phyloP scores from a whole-genome alignment of 148 eudicot genomes.

The Vaccinium corymbosum region DNA sequence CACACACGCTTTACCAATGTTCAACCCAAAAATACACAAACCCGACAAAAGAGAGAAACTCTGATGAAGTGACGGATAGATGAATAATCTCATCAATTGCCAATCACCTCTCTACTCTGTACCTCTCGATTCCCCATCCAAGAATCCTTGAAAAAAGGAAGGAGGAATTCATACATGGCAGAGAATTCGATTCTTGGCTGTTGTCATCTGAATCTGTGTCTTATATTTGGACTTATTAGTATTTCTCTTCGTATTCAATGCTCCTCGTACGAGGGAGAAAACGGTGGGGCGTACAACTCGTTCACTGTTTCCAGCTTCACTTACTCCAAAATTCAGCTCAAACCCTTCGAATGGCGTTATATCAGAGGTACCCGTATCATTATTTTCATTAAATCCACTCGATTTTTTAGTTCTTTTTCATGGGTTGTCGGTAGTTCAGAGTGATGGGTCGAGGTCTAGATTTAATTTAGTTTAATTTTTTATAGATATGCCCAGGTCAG shows the following conservation, averaged over 20 bases:
- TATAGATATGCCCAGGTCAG: not conserved
- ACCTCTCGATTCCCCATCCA: not conserved
- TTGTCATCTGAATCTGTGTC: slow-evolving; percentile 21
- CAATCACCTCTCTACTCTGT: not conserved
- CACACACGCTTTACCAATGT: not conserved
- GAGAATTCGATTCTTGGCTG: slow-evolving; percentile 26
- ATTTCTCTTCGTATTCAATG: slow-evolving; percentile 21
- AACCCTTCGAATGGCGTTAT: slow-evolving; percentile 78
- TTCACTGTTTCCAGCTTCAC: slow-evolving; percentile 57
- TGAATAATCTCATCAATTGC: not conserved
- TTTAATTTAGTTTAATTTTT: not conserved
- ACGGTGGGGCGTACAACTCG: slow-evolving; percentile 30
- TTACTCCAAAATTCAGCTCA: slow-evolving; percentile 55
- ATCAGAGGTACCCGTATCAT: slow-evolving; percentile 45
- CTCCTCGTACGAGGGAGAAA: slow-evolving; percentile 25
- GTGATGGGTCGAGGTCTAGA: slow-evolving; percentile 8
- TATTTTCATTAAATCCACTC: not conserved
- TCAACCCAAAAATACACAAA: not conserved
- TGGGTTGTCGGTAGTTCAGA: not conserved
- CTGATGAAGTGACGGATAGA: not conserved
- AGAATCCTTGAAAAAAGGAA: not conserved
- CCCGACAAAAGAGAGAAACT: not conserved
- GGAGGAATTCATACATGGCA: slow-evolving; percentile 17
- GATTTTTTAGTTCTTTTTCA: not conserved
- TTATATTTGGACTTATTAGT: not conserved